A percentile compares a stretch with the other conserved stretches of the same genome.
Conservation (phyloP, 805 yeast genomes). For the Barnettozyma botsteinii region DNA sequence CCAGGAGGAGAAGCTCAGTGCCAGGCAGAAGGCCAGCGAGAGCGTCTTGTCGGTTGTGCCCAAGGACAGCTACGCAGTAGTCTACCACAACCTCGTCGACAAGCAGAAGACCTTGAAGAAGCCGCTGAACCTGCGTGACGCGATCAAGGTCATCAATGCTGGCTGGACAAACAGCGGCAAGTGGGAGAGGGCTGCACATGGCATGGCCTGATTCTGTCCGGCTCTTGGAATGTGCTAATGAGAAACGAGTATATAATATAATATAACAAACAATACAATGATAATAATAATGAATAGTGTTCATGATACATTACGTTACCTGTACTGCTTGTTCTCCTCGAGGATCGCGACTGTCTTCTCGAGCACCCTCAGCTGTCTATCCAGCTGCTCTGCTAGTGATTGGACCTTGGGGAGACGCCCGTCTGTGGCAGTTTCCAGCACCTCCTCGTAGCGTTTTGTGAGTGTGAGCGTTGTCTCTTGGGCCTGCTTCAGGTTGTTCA, state of each 20-base stretch:
- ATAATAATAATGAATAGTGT: background rate
- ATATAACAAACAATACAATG: too few species aligned
- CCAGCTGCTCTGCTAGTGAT: slow-evolving; percentile 59
- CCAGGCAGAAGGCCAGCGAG: slow-evolving; percentile 19
- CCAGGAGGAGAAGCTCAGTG: slow-evolving; percentile 16
- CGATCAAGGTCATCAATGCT: slow-evolving; percentile 62
- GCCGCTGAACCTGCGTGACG: slow-evolving; percentile 71
- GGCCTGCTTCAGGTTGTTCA: slow-evolving; percentile 10
- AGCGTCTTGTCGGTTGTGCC: slow-evolving; percentile 30
- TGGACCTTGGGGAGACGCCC: slow-evolving; percentile 34
- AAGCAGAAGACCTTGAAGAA: slow-evolving; percentile 61
- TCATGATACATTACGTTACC: background rate
- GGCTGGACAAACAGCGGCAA: slow-evolving; percentile 81
- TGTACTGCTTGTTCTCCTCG: slow-evolving; percentile 22
- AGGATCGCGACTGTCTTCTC: slow-evolving; percentile 48
- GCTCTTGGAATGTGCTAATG: background rate
- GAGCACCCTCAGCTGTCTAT: slow-evolving; percentile 64
- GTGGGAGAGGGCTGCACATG: slow-evolving; percentile 54
- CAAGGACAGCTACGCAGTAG: slow-evolving; percentile 47
- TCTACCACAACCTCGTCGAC: slow-evolving; percentile 66
- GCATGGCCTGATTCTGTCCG: slow-evolving; percentile 22
- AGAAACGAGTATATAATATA: too few species aligned
- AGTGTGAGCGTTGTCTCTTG: slow-evolving; percentile 10
- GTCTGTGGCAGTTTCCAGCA: background rate
- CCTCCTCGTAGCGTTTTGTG: slow-evolving; percentile 8